Evolutionary conservation across 1,284 basidiomycete species (phyloP).

Genomic region (Puccinia triticina): DNA sequence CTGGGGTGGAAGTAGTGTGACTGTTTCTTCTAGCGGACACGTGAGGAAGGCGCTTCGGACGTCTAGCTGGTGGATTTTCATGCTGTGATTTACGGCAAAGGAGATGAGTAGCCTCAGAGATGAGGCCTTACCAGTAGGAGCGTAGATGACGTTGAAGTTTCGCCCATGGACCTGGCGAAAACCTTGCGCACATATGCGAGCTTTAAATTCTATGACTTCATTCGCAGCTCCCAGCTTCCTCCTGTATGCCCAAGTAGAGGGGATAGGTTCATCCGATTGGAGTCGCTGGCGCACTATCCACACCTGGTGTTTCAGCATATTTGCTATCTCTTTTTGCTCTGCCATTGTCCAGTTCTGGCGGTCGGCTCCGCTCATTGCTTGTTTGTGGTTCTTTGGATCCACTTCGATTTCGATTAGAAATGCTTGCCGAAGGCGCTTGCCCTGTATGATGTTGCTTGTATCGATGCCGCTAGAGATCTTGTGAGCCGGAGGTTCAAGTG

Average conservation of each 20-base stretch:
- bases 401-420: neutral
- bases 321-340: neutral
- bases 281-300: neutral
- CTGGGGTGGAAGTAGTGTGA: too few relatives aligned
- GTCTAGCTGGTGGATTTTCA: too few relatives aligned
- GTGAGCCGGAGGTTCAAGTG: neutral
- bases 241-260: too few relatives aligned
- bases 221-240: too few relatives aligned
- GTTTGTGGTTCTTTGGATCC: neutral
- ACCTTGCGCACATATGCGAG: too few relatives aligned
- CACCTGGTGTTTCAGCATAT: neutral
- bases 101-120: neutral
- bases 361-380: neutral
- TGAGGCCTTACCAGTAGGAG: neutral
- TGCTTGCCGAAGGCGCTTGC: neutral
- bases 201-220: too few relatives aligned
- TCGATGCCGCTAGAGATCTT: neutral
- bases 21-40: too few relatives aligned
- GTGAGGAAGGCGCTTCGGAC: too few relatives aligned
- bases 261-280: neutral
- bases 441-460: neutral
- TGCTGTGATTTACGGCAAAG: neutral
- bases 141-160: too few relatives aligned
- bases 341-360: neutral
- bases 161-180: too few relatives aligned